phyloP scores from a whole-genome alignment of 108 stramenopile genomes.

The Skeletonema menzelii region DNA sequence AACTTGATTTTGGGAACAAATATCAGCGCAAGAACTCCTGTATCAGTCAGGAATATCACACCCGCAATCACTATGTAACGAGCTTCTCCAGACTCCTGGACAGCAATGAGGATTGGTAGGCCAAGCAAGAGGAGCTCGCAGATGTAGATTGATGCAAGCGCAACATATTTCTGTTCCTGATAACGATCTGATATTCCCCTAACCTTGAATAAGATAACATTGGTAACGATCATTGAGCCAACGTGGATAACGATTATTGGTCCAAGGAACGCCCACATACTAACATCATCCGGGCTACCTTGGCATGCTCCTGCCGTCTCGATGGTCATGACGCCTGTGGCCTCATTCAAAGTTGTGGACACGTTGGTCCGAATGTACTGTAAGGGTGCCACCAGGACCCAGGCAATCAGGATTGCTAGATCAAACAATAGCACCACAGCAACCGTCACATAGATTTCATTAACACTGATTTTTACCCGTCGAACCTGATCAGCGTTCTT shows the following conservation, averaged over 20 bases:
- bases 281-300: constrained; percentile 6
- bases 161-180: constrained; percentile 53
- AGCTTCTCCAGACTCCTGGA: constrained; percentile 35
- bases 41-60: constrained; percentile 42
- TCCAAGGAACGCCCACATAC: constrained; percentile 25
- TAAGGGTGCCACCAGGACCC: constrained; percentile 36
- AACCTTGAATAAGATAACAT: constrained; percentile 37
- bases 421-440: constrained; percentile 28
- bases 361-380: constrained; percentile 28
- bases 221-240: constrained; percentile 37
- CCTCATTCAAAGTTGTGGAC: constrained; percentile 10
- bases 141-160: constrained; percentile 43
- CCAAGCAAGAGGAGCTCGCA: constrained; percentile 51
- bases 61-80: constrained; percentile 37
- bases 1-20: constrained; percentile 50
- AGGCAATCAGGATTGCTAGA: constrained; percentile 33
- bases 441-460: constrained; percentile 34
- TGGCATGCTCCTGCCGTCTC: constrained; percentile 44
- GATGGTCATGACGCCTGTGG: constrained; percentile 38
- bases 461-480: not conserved
- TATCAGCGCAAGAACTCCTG: constrained; percentile 30
- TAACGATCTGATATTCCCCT: constrained; percentile 47
- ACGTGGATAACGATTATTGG: constrained; percentile 41
- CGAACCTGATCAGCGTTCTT: not conserved
- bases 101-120: constrained; percentile 48